phyloP scores from a whole-genome alignment of 2,329 filamentous ascomycete species.

The Orbilia oligospora region DNA sequence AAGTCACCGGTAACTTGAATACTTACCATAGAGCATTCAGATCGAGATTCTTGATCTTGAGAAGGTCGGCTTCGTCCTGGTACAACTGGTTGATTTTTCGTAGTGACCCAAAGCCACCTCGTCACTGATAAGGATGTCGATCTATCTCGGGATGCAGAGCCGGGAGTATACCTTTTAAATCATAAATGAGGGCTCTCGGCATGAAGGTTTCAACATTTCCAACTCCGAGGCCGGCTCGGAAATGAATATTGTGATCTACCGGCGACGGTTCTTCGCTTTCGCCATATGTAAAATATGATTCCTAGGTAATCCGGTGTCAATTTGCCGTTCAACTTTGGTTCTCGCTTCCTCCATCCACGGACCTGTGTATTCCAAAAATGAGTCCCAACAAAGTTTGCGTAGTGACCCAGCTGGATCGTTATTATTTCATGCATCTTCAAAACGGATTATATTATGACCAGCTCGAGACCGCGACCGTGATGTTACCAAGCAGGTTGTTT shows the following conservation, averaged over 20 bases:
- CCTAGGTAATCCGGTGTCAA: constrained; percentile 72
- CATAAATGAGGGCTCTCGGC: constrained; percentile 91
- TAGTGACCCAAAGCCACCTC: constrained; percentile 85
- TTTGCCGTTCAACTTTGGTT: constrained; percentile 4
- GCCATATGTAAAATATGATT: constrained; percentile 96
- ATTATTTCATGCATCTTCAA: constrained; percentile 89
- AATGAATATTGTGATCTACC: constrained; percentile 88
- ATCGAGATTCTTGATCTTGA: constrained; percentile 66
- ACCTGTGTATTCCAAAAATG: constrained; percentile 88
- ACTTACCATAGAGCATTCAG: constrained; percentile 69
- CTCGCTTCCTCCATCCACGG: constrained; percentile 20
- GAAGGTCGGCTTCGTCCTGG: constrained; percentile 70
- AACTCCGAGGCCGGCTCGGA: constrained; percentile 83
- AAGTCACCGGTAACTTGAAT: background rate
- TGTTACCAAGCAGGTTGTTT: background rate
- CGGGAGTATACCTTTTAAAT: constrained; percentile 77
- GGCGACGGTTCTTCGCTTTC: constrained; percentile 76
- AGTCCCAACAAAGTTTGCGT: constrained; percentile 91
- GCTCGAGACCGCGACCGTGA: constrained; percentile 12
- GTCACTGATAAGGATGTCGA: constrained; percentile 20
- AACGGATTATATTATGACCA: background rate
- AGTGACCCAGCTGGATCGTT: constrained; percentile 91
- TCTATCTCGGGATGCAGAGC: constrained; percentile 3
- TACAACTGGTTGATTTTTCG: constrained; percentile 91
- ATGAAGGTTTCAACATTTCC: constrained; percentile 93